phyloP scores from a whole-genome alignment of 768 basidiomycete genomes.

The Leccinum fibrillosum region DNA sequence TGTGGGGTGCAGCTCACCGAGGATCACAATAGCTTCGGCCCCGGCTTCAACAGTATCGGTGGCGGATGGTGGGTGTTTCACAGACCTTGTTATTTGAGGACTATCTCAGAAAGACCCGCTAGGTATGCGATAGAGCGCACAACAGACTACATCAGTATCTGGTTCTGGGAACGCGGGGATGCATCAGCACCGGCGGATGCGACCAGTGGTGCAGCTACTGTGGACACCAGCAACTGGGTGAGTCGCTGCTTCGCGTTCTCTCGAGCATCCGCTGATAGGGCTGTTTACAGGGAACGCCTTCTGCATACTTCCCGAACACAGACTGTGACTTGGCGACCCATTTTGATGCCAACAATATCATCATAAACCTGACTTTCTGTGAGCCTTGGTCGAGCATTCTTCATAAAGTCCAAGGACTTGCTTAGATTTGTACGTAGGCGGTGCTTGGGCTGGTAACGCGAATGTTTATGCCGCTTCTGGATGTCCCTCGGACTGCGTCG shows the following conservation, averaged over 20 bases:
- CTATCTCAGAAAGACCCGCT: neutral
- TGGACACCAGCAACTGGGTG: constrained; percentile 27
- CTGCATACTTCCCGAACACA: constrained; percentile 36
- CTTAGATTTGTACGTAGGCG: constrained; percentile 18
- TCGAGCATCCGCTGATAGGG: neutral
- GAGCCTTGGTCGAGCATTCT: neutral
- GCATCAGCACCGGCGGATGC: constrained; percentile 34
- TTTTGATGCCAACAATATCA: constrained; percentile 32
- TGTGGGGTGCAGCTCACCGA: constrained; percentile 34
- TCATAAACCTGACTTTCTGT: constrained; percentile 35
- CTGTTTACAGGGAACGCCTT: constrained; percentile 29
- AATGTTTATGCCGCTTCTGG: constrained; percentile 27
- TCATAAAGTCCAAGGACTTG: neutral
- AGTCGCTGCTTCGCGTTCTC: neutral
- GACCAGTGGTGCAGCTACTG: constrained; percentile 14
- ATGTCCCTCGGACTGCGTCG: constrained; percentile 30
- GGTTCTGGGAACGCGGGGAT: constrained; percentile 39
- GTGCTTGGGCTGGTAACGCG: constrained; percentile 28
- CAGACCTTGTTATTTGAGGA: neutral
- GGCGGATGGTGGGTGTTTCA: constrained; percentile 37
- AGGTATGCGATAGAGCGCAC: constrained; percentile 41
- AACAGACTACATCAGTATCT: constrained; percentile 33
- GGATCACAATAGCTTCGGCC: constrained; percentile 25
- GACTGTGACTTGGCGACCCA: constrained; percentile 39
- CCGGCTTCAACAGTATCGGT: constrained; percentile 31